A percentile compares a stretch with the other conserved stretches of the same genome.
These are phyloP conservation scores for Cystofilobasidium bisporidii DNA, from an alignment of 768 basidiomycete genomes.

Conservation along the genomic window DNA sequence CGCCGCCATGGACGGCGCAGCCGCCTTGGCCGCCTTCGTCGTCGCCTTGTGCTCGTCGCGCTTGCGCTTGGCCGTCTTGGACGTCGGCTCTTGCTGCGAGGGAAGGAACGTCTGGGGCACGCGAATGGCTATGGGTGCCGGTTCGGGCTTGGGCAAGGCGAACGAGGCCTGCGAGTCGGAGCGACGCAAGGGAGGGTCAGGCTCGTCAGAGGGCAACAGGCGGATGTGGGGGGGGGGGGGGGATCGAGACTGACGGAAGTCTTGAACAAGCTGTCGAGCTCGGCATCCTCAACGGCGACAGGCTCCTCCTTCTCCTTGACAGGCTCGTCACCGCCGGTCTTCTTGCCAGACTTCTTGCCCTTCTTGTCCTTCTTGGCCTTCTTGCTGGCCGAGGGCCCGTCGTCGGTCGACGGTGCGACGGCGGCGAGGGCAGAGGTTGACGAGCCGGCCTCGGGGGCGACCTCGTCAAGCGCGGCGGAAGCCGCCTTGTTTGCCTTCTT, in stretches of 20 bases:
- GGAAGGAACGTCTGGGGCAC: neutral
- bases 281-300: slow-evolving; percentile 13
- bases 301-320: neutral
- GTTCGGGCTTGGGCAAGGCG: neutral
- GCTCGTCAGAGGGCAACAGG: neutral
- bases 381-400: slow-evolving; percentile 10
- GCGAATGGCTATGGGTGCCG: neutral
- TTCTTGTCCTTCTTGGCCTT: slow-evolving; percentile 25
- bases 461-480: no score
- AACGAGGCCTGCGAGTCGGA: slow-evolving; percentile 4
- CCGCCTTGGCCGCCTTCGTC: neutral
- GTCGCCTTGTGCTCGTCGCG: neutral
- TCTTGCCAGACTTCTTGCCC: neutral
- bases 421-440: slow-evolving; percentile 8
- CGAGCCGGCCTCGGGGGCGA: neutral
- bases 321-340: neutral
- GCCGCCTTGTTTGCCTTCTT: slow-evolving; percentile 12
- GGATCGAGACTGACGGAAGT: slow-evolving; percentile 12
- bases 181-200: neutral
- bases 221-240: neutral
- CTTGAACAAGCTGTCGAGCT: slow-evolving; percentile 28
- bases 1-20: neutral
- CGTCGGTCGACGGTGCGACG: neutral
- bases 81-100: slow-evolving; percentile 1
- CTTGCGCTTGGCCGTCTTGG: slow-evolving; percentile 6